These are phyloP conservation scores for Vitellaria paradoxa DNA, from an alignment of 179 eudicot genomes.

Conservation along the genomic window DNA sequence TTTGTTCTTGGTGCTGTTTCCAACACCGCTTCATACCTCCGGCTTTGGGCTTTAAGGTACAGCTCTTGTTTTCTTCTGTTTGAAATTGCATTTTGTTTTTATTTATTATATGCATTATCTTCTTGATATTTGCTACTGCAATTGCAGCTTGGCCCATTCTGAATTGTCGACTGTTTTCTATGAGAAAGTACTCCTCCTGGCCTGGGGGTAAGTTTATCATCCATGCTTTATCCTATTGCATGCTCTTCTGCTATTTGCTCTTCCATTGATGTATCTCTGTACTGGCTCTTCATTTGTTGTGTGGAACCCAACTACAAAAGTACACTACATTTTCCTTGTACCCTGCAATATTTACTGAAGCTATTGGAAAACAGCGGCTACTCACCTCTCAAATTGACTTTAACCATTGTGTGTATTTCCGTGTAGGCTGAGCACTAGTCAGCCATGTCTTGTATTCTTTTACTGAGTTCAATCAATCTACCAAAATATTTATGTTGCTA, in stretches of 20 bases:
- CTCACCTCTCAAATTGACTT: neutral
- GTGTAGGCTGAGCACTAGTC: neutral
- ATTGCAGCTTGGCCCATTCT: conserved; percentile 93
- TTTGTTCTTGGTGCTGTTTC: conserved; percentile 97
- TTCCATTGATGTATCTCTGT: conserved; percentile 1
- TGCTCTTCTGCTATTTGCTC: neutral
- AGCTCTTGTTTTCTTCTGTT: neutral
- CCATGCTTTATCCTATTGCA: neutral
- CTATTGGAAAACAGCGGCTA: neutral
- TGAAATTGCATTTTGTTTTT: neutral
- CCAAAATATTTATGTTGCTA: neutral
- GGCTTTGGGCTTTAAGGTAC: conserved; percentile 99
- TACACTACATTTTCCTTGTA: neutral
- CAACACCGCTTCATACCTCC: conserved; percentile 96
- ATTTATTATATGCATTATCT: neutral
- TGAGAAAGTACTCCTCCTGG: conserved; percentile 92
- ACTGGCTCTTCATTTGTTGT: conserved; percentile 1
- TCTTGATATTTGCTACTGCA: conserved; percentile 15
- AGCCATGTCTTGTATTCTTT: neutral
- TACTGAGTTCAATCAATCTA: neutral
- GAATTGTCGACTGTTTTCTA: conserved; percentile 95
- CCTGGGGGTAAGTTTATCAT: conserved; percentile 81
- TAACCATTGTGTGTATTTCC: neutral
- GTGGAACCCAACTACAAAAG: neutral
- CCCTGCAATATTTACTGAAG: neutral